Percentiles rank a stretch among this genome's conserved stretches.
These are phyloP conservation scores for Pyrrhoderma noxium DNA, from an alignment of 1,284 basidiomycete genomes.

Conservation along the genomic window DNA sequence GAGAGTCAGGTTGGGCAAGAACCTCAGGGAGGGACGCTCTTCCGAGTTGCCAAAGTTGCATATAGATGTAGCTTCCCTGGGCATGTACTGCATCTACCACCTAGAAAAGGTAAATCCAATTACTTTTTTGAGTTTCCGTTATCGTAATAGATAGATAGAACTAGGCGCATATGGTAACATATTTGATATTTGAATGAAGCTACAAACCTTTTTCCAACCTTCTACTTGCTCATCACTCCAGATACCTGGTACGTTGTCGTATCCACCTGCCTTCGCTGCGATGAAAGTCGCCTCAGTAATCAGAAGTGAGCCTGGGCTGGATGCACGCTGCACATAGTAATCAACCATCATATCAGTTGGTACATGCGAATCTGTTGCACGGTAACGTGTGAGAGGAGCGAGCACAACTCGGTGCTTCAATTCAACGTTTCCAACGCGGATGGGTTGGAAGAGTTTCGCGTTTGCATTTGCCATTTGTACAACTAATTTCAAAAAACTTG, in stretches of 20 bases:
- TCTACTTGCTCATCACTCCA: constrained; percentile 38
- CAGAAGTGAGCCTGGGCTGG: constrained; percentile 37
- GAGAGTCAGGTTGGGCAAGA: constrained; percentile 26
- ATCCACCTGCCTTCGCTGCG: constrained; percentile 32
- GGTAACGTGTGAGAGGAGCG: constrained; percentile 30
- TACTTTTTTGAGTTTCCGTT: too few relatives aligned
- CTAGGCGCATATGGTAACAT: too few relatives aligned
- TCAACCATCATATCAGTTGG: constrained; percentile 28
- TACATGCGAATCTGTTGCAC: constrained; percentile 23
- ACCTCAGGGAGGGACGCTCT: constrained; percentile 30
- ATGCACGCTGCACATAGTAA: constrained; percentile 43
- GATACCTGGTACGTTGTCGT: constrained; percentile 34
- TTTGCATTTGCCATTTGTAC: constrained; percentile 35
- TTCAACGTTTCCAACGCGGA: constrained; percentile 28
- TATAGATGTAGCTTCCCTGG: constrained; percentile 34
- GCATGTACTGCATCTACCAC: constrained; percentile 35
- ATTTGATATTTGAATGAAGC: too few relatives aligned
- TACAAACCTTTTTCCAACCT: constrained; percentile 41
- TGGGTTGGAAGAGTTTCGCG: constrained; percentile 25
- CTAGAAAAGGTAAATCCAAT: constrained; percentile 18
- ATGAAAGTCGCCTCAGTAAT: constrained; percentile 44
- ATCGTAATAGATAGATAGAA: too few relatives aligned
- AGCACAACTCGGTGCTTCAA: constrained; percentile 25
- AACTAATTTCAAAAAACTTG: too few relatives aligned
- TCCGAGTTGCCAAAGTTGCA: constrained; percentile 46